Percentiles rank a stretch among this genome's conserved stretches.
Evolutionary conservation across 2,329 filamentous ascomycete species (phyloP).

Genomic region (Zymoseptoria tritici): DNA sequence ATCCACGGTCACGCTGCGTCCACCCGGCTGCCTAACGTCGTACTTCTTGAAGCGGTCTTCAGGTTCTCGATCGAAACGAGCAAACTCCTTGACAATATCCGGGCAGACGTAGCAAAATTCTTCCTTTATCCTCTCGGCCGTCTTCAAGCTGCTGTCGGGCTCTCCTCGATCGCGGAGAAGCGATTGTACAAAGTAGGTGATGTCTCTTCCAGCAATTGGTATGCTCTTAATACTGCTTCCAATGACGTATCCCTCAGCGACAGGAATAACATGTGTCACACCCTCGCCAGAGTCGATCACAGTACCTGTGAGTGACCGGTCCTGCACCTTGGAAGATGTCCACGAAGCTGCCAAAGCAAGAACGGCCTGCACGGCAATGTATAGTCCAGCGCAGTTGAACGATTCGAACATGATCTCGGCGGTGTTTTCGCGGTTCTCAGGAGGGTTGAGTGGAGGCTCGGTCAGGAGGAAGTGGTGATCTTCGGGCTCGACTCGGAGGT

Average conservation of each 20-base stretch:
- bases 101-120: constrained; percentile 98
- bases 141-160: constrained; percentile 93
- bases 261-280: constrained; percentile 97
- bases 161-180: constrained; percentile 92
- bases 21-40: constrained; percentile 76
- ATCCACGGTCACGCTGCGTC: constrained; percentile 76
- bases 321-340: constrained; percentile 96
- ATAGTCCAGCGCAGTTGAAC: constrained; percentile 97
- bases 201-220: constrained; percentile 93
- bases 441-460: constrained; percentile 95
- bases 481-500: constrained; percentile 93
- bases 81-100: constrained; percentile 98
- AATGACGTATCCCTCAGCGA: constrained; percentile 97
- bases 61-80: constrained; percentile 85
- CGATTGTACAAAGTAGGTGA: constrained; percentile 97
- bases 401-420: constrained; percentile 99
- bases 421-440: constrained; percentile 97
- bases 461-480: constrained; percentile 98
- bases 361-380: constrained; percentile 97
- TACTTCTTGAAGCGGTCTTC: constrained; percentile 81
- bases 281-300: constrained; percentile 98
- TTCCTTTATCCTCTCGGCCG: constrained; percentile 96
- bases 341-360: constrained; percentile 93
- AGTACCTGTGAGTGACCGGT: constrained; percentile 90
- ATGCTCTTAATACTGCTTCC: constrained; percentile 99